These are phyloP conservation scores for Retiboletus flavoniger DNA, from an alignment of 1,284 basidiomycete species.

Conservation along the genomic window DNA sequence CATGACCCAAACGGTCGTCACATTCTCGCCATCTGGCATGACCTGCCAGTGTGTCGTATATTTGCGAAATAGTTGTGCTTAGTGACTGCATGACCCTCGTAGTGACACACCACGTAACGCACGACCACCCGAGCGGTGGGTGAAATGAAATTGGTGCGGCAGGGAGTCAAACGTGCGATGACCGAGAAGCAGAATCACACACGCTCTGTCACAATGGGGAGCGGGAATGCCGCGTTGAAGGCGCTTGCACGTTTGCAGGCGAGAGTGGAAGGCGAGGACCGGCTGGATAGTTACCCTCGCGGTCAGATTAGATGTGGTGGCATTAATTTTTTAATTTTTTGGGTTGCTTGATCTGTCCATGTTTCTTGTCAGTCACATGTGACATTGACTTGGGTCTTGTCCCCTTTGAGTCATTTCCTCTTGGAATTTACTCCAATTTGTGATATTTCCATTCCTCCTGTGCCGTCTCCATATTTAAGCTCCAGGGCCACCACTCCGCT, in stretches of 20 bases:
- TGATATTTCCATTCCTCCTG: constrained; percentile 39
- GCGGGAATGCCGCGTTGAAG: neutral
- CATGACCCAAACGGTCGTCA: constrained; percentile 14
- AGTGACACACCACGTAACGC: neutral
- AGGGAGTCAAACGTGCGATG: constrained; percentile 15
- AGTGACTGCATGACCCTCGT: neutral
- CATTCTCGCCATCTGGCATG: constrained; percentile 14
- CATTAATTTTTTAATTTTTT: neutral
- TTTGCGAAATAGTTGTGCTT: neutral
- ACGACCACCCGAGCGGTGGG: neutral
- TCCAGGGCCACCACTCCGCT: constrained; percentile 11
- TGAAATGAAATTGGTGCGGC: neutral
- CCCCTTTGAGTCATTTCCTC: constrained; percentile 38
- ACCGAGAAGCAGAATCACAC: neutral
- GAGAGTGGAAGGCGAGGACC: no score
- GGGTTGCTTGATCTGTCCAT: neutral
- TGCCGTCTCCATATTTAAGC: constrained; percentile 39
- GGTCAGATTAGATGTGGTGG: constrained; percentile 12
- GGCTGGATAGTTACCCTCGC: neutral
- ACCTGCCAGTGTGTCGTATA: neutral
- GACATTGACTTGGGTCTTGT: constrained; percentile 25
- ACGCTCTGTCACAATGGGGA: neutral
- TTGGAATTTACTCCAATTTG: constrained; percentile 31
- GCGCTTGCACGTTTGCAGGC: constrained; percentile 15
- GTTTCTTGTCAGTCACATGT: constrained; percentile 24